Percentiles rank a stretch among this genome's conserved stretches.
Conservation (phyloP, 495 filamentous ascomycete species). For the Viridothelium virens region DNA sequence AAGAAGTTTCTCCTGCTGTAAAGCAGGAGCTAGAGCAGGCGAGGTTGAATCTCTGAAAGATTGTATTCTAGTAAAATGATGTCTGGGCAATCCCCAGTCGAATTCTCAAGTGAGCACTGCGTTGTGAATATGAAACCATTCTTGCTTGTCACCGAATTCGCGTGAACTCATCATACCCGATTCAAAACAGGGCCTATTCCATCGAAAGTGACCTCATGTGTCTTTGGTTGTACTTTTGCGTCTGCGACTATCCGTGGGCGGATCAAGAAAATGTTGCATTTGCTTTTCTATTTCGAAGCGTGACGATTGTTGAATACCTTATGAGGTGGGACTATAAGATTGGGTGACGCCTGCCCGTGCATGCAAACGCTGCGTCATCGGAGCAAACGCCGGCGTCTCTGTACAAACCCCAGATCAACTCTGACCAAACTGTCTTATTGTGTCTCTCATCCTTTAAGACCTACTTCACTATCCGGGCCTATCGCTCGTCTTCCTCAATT, state of each 20-base stretch:
- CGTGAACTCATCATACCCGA: too few species aligned
- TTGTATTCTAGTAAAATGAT: neutral
- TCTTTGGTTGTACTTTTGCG: too few species aligned
- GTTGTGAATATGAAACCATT: neutral
- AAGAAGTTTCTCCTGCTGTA: conserved; percentile 7
- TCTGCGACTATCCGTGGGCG: too few species aligned
- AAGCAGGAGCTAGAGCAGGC: conserved; percentile 12
- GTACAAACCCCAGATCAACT: neutral
- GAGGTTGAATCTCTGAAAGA: neutral
- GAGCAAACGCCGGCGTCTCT: neutral
- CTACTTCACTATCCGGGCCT: neutral
- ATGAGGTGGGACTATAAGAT: neutral
- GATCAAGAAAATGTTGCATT: neutral
- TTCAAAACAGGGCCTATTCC: too few species aligned
- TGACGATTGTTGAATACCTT: neutral
- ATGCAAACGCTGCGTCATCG: conserved; percentile 11
- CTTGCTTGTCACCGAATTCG: neutral
- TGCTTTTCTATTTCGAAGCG: neutral
- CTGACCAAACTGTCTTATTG: neutral
- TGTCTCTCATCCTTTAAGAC: neutral
- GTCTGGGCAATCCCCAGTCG: neutral
- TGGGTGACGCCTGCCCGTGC: neutral
- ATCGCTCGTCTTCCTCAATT: neutral
- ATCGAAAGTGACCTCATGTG: too few species aligned
- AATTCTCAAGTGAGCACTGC: neutral